phyloP scores from a whole-genome alignment of 192 early-diverging fungal genomes.

The Entomortierella parvispora region DNA sequence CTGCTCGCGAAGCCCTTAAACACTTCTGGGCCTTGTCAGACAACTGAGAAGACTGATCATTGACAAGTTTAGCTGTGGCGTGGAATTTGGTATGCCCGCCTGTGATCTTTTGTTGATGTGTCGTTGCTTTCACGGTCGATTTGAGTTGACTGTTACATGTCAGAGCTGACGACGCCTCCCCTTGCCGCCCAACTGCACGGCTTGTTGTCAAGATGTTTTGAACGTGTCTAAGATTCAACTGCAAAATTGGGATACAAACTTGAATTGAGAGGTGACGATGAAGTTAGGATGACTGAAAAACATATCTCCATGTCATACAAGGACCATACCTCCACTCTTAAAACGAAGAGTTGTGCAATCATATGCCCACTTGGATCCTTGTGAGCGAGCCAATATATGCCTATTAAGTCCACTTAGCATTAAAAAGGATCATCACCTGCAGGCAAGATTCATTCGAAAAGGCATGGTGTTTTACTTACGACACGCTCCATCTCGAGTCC shows the following conservation, averaged over 20 bases:
- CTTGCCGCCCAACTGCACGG: constrained; percentile 7
- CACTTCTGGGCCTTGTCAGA: constrained; percentile 29
- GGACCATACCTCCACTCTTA: constrained; percentile 11
- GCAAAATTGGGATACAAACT: constrained; percentile 1
- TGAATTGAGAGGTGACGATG: too few species aligned
- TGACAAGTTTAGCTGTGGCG: constrained; percentile 2
- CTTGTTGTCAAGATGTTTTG: constrained; percentile 14
- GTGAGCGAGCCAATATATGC: constrained; percentile 33
- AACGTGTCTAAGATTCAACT: constrained; percentile 32
- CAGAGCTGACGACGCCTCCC: neutral
- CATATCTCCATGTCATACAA: too few species aligned
- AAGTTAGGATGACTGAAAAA: neutral
- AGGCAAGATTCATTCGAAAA: too few species aligned
- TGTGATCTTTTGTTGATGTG: constrained; percentile 5
- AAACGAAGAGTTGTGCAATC: constrained; percentile 31
- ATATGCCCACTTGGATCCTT: constrained; percentile 21
- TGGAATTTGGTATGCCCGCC: constrained; percentile 5
- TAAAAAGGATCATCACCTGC: too few species aligned
- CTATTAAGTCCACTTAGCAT: constrained; percentile 13
- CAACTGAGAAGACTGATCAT: neutral
- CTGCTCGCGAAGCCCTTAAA: constrained; percentile 22
- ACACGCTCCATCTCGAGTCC: constrained; percentile 62
- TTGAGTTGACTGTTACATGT: neutral
- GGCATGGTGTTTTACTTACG: constrained; percentile 36
- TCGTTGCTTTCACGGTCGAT: neutral